A percentile compares a stretch with the other conserved stretches of the same genome.
phyloP scores from a whole-genome alignment of 2,329 filamentous ascomycete species.

The Cytospora paraplurivora region DNA sequence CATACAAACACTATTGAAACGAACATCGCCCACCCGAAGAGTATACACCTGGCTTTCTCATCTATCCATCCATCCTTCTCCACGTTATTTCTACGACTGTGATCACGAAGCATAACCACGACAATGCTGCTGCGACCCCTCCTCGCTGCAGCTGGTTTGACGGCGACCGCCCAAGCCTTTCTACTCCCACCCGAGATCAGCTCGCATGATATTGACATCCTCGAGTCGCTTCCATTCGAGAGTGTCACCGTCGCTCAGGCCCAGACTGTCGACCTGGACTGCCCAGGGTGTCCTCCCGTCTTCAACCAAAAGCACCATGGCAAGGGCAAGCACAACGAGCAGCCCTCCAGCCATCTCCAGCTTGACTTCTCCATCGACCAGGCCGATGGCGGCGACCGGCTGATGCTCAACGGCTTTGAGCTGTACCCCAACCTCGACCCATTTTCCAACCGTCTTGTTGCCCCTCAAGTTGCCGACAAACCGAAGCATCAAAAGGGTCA shows the following conservation, averaged over 20 bases:
- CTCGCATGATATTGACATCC: constrained; percentile 45
- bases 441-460: constrained; percentile 47
- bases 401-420: constrained; percentile 62
- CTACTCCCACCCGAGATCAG: constrained; percentile 56
- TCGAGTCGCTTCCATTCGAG: constrained; percentile 45
- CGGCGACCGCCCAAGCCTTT: constrained; percentile 47
- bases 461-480: constrained; percentile 47
- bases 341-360: constrained; percentile 46
- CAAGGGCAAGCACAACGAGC: constrained; percentile 30
- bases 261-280: constrained; percentile 53
- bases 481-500: constrained; percentile 32
- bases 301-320: constrained; percentile 37
- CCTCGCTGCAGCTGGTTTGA: constrained; percentile 45
- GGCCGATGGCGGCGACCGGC: constrained; percentile 44
- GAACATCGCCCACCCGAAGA: background rate
- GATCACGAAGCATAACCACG: constrained; percentile 1
- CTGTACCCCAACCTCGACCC: constrained; percentile 59
- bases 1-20: background rate
- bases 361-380: constrained; percentile 58
- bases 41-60: background rate
- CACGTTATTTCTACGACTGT: background rate
- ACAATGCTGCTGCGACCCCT: constrained; percentile 46
- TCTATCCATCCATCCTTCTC: background rate
- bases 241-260: constrained; percentile 37
- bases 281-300: constrained; percentile 53